Conservation (phyloP, 768 basidiomycete genomes). For the Polyporus arcularius region DNA sequence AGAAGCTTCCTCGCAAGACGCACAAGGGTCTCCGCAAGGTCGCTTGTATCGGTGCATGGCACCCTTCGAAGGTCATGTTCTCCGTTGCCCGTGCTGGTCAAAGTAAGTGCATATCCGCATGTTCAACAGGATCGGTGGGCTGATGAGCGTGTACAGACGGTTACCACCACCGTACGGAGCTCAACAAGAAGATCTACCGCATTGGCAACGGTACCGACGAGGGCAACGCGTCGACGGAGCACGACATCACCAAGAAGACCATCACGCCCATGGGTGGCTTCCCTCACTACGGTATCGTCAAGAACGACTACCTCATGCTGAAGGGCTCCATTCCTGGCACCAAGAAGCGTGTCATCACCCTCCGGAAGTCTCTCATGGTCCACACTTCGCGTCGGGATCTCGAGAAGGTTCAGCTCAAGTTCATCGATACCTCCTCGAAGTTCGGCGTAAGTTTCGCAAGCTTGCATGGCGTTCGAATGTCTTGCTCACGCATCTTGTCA, state of each 20-base stretch:
- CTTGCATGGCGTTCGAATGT: neutral
- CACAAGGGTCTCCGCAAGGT: conserved; percentile 99
- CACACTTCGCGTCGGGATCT: conserved; percentile 95
- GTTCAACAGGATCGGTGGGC: neutral
- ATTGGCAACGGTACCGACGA: conserved; percentile 80
- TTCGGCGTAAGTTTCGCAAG: conserved; percentile 71
- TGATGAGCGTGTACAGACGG: conserved; percentile 56
- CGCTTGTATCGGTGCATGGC: conserved; percentile 98
- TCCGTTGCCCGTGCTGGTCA: conserved; percentile 99
- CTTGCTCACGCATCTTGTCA: conserved; percentile 4
- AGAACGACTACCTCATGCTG: conserved; percentile 97
- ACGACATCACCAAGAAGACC: conserved; percentile 89
- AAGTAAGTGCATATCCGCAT: conserved; percentile 58
- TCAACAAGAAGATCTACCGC: conserved; percentile 99
- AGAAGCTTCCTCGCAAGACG: conserved; percentile 97
- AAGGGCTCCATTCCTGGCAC: conserved; percentile 96
- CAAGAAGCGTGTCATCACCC: conserved; percentile 96
- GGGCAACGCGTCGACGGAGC: conserved; percentile 88
- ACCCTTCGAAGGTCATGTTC: conserved; percentile 99
- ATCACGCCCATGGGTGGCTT: conserved; percentile 99
- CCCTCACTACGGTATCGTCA: conserved; percentile 98
- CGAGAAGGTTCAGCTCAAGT: conserved; percentile 98
- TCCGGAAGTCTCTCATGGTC: conserved; percentile 96
- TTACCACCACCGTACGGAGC: conserved; percentile 95
- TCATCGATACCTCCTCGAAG: conserved; percentile 98